These are phyloP conservation scores for Colletotrichum sublineola DNA, from an alignment of 2,329 filamentous ascomycete genomes.

Conservation along the genomic window DNA sequence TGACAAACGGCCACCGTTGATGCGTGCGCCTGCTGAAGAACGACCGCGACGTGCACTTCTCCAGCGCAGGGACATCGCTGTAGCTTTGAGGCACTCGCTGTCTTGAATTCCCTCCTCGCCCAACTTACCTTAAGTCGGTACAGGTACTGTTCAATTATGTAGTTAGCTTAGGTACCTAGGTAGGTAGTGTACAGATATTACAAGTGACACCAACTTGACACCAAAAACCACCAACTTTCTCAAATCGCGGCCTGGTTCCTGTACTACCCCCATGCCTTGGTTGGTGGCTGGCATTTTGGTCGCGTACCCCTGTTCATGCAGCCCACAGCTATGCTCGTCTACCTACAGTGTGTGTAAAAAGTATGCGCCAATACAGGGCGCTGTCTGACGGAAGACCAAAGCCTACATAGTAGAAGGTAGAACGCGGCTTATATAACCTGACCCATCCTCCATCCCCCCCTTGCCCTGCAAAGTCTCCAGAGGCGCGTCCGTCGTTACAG, in stretches of 20 bases:
- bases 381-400: too few relatives aligned
- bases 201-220: conserved; percentile 7
- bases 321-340: background rate
- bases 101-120: background rate
- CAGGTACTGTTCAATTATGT: too few relatives aligned
- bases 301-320: conserved; percentile 37
- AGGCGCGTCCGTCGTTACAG: conserved; percentile 37
- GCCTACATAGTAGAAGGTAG: background rate
- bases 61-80: conserved; percentile 15
- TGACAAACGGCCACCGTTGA: background rate
- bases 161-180: too few relatives aligned
- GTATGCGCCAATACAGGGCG: too few relatives aligned
- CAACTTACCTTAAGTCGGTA: too few relatives aligned
- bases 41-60: background rate
- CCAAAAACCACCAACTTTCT: background rate
- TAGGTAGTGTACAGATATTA: background rate
- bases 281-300: conserved; percentile 33
- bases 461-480: conserved; percentile 24
- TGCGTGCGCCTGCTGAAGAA: background rate
- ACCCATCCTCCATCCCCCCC: background rate
- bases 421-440: conserved; percentile 33
- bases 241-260: conserved; percentile 15
- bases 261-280: conserved; percentile 1
- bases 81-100: background rate
- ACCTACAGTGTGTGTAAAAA: background rate